phyloP scores from a whole-genome alignment of 345 rosid genomes.

The Pistacia vera region DNA sequence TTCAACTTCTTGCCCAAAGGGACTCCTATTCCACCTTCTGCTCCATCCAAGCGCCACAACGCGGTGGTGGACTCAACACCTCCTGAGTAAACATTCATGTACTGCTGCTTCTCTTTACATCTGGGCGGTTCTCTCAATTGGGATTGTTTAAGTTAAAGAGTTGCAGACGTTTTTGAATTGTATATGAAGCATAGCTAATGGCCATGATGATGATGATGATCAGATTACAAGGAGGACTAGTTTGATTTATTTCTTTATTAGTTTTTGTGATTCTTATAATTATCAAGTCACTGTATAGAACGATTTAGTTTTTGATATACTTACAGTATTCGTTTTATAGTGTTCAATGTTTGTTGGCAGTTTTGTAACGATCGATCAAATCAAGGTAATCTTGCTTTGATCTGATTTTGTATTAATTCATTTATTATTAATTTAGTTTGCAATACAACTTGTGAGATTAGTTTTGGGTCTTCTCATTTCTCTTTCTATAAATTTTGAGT shows the following conservation, averaged over 20 bases:
- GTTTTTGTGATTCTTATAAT: constrained; percentile 7
- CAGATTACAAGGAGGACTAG: background rate
- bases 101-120: background rate
- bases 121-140: background rate
- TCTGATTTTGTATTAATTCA: background rate
- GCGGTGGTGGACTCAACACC: constrained; percentile 36
- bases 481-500: constrained; percentile 2
- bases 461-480: background rate
- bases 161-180: constrained; percentile 1
- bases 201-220: background rate
- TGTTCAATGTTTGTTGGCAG: background rate
- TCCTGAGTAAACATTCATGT: constrained; percentile 19
- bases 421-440: background rate
- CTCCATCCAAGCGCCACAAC: constrained; percentile 85
- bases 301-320: constrained; percentile 19
- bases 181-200: constrained; percentile 20
- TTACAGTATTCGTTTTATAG: constrained; percentile 13
- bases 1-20: constrained; percentile 87
- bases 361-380: constrained; percentile 2
- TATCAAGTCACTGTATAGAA: constrained; percentile 25
- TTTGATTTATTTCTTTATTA: background rate
- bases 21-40: constrained; percentile 74
- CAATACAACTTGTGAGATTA: background rate
- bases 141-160: background rate
- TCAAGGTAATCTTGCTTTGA: background rate